These are phyloP conservation scores for Botrytis porri DNA, from an alignment of 2,329 filamentous ascomycete species.

Conservation along the genomic window DNA sequence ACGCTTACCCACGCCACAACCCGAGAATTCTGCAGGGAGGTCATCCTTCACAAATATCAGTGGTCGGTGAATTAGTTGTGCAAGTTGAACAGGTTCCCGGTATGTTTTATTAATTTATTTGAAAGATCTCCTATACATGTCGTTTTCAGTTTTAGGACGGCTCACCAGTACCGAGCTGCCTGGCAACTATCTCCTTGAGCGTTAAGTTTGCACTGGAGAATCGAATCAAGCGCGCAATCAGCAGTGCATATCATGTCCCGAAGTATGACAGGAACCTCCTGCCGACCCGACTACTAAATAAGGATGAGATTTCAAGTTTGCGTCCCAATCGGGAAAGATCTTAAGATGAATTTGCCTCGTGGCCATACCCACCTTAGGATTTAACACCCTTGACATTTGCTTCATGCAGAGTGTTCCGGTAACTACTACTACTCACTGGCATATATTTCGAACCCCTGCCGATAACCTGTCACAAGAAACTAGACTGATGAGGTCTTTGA, in stretches of 20 bases:
- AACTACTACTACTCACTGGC: conserved; percentile 11
- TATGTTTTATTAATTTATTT: conserved; percentile 36
- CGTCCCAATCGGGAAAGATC: conserved; percentile 19
- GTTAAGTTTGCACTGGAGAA: not conserved
- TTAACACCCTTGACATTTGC: conserved; percentile 10
- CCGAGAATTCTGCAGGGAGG: conserved; percentile 27
- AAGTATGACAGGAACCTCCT: conserved; percentile 17
- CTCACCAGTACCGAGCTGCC: conserved; percentile 34
- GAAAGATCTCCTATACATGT: conserved; percentile 24
- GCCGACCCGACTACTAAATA: conserved; percentile 10
- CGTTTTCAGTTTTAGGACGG: conserved; percentile 24
- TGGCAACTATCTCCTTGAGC: not conserved
- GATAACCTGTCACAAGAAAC: conserved; percentile 2
- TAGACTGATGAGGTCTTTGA: not conserved
- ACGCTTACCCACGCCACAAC: conserved; percentile 31
- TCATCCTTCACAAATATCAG: conserved; percentile 21
- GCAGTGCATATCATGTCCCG: conserved; percentile 35
- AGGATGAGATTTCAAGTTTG: conserved; percentile 10
- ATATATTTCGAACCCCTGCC: conserved; percentile 5
- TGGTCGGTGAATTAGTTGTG: conserved; percentile 17
- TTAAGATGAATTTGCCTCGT: conserved; percentile 17
- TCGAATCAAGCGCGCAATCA: conserved; percentile 22
- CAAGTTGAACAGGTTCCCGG: conserved; percentile 28
- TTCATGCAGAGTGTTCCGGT: conserved; percentile 10
- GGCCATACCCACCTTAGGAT: conserved; percentile 18